Conservation (phyloP, 768 basidiomycete species). For the Pisolithus albus region DNA sequence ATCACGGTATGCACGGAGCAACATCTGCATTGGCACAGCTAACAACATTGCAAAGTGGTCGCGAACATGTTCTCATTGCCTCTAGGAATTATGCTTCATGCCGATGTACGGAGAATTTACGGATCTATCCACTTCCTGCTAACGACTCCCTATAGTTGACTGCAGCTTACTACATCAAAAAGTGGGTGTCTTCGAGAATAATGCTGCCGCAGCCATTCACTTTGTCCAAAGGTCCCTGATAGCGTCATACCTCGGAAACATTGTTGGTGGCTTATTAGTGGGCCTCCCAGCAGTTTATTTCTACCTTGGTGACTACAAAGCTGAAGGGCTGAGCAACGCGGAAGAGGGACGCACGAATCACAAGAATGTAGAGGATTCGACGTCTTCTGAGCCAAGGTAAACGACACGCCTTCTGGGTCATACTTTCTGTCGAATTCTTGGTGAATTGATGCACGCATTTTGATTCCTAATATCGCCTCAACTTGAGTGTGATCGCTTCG, state of each 20-base stretch:
- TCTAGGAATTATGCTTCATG: constrained; percentile 63
- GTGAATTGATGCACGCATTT: too few species aligned
- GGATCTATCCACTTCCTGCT: neutral
- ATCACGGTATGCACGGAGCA: constrained; percentile 48
- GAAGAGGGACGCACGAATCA: constrained; percentile 29
- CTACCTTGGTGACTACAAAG: constrained; percentile 47
- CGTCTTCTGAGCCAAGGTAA: constrained; percentile 1
- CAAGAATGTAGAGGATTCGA: constrained; percentile 7
- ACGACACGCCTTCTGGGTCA: too few species aligned
- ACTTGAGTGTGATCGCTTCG: too few species aligned
- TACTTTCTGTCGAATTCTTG: too few species aligned
- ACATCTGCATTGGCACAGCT: neutral
- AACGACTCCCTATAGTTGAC: constrained; percentile 16
- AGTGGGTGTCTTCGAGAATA: constrained; percentile 35
- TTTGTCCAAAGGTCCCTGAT: constrained; percentile 46
- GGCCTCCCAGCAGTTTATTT: constrained; percentile 60
- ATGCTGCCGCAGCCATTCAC: neutral
- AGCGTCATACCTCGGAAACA: constrained; percentile 60
- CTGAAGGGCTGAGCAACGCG: constrained; percentile 31
- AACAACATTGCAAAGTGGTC: constrained; percentile 36
- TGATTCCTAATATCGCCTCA: too few species aligned
- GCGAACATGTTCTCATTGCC: constrained; percentile 77
- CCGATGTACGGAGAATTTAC: constrained; percentile 39
- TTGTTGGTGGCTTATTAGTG: constrained; percentile 58
- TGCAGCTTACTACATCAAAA: constrained; percentile 53